Percentiles rank a stretch among this genome's conserved stretches.
Conservation (phyloP, 2,329 filamentous ascomycete species). For the Fusarium solani-melongenae region DNA sequence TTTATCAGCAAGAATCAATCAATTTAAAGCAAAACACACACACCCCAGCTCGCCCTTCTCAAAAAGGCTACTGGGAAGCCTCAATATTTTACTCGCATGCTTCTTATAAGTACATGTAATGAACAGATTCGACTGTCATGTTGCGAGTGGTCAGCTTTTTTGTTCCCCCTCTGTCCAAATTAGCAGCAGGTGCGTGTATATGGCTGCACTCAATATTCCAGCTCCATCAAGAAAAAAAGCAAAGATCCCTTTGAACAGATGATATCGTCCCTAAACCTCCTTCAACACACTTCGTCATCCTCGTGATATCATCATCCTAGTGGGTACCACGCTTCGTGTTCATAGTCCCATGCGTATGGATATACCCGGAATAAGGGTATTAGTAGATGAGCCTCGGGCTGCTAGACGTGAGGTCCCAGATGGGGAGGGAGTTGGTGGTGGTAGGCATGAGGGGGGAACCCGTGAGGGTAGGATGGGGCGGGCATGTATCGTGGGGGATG, state of each 20-base stretch:
- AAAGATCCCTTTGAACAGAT: neutral
- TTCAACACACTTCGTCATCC: neutral
- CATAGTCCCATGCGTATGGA: neutral
- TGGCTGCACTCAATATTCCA: neutral
- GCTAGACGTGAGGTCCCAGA: conserved; percentile 22
- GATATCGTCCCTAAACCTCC: neutral
- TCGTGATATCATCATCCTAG: neutral
- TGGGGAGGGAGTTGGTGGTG: conserved; percentile 27
- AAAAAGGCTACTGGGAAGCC: neutral
- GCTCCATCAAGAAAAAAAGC: neutral
- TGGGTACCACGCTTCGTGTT: neutral
- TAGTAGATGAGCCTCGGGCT: neutral
- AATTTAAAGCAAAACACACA: neutral
- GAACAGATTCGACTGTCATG: neutral
- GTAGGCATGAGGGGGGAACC: conserved; percentile 16
- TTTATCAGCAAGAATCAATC: neutral
- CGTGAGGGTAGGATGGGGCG: conserved; percentile 3
- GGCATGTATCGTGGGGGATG: conserved; percentile 17
- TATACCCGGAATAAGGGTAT: neutral
- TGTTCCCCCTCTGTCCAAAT: neutral
- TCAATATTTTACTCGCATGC: neutral
- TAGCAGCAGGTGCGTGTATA: neutral
- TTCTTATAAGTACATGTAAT: conserved; percentile 15
- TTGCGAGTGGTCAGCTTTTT: neutral
- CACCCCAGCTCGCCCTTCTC: neutral